Conservation (phyloP, 2,329 filamentous ascomycete species). For the Akanthomyces lecanii region DNA sequence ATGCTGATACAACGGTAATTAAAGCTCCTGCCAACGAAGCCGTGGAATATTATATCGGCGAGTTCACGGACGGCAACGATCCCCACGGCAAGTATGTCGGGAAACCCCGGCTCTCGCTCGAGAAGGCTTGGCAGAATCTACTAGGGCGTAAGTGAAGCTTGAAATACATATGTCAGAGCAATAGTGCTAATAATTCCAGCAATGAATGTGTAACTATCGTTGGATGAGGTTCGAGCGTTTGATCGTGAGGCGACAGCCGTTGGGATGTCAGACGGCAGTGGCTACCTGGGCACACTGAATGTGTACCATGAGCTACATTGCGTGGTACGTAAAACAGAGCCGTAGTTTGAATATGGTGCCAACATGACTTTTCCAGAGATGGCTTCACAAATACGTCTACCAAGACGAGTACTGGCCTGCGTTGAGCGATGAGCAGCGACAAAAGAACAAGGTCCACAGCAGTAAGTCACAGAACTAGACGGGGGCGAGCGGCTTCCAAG, state of each 20-base stretch:
- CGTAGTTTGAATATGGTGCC: not conserved
- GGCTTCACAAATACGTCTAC: constrained; percentile 16
- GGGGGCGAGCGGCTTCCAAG: no score
- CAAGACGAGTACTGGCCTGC: constrained; percentile 15
- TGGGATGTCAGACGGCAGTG: constrained; percentile 13
- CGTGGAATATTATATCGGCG: constrained; percentile 10
- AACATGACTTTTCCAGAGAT: not conserved
- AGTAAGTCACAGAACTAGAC: not conserved
- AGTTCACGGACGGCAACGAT: constrained; percentile 11
- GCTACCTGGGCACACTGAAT: constrained; percentile 14
- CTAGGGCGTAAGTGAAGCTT: constrained; percentile 6
- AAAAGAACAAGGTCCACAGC: constrained; percentile 15
- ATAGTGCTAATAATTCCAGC: not conserved
- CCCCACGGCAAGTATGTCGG: constrained; percentile 14
- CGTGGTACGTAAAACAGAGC: not conserved
- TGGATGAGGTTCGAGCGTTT: constrained; percentile 9
- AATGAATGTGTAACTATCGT: constrained; percentile 9
- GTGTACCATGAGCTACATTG: constrained; percentile 16
- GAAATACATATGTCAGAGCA: no score
- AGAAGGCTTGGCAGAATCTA: constrained; percentile 13
- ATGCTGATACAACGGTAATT: not conserved
- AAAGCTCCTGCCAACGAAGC: constrained; percentile 14
- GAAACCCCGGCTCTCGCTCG: constrained; percentile 12
- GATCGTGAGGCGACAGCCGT: constrained; percentile 12
- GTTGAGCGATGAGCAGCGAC: constrained; percentile 5